Conservation (phyloP, 345 rosid genomes). For the Eucalyptus caleyi region DNA sequence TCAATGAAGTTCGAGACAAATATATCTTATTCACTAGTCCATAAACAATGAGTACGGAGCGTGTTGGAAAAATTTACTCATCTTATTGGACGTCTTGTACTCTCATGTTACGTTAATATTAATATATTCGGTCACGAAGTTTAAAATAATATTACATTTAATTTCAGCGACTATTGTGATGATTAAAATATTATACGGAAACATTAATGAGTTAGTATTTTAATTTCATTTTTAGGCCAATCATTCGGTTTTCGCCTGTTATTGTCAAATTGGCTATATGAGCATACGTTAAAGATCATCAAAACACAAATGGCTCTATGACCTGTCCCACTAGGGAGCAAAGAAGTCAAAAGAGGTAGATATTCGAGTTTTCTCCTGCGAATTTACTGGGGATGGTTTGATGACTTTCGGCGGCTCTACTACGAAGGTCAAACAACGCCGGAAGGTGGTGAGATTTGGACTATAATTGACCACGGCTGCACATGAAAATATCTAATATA, state of each 20-base stretch:
- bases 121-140: fast-evolving
- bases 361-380: neutral
- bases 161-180: neutral
- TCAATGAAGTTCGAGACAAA: neutral
- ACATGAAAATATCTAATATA: neutral
- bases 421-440: neutral
- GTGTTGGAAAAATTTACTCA: too few relatives aligned
- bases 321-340: neutral
- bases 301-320: neutral
- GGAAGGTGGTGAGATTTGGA: neutral
- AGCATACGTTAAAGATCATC: neutral
- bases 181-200: neutral
- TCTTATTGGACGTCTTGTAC: too few relatives aligned
- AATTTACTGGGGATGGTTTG: neutral
- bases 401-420: neutral
- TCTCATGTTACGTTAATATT: neutral
- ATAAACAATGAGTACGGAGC: neutral
- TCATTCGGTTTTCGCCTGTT: neutral
- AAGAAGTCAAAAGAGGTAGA: neutral
- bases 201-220: neutral
- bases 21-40: neutral
- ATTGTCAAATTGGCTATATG: neutral
- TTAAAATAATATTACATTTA: neutral
- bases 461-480: neutral
- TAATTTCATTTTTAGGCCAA: neutral